A percentile compares a stretch with the other conserved stretches of the same genome.
Conservation (phyloP, 257 asterid species). For the Vinca minor region DNA sequence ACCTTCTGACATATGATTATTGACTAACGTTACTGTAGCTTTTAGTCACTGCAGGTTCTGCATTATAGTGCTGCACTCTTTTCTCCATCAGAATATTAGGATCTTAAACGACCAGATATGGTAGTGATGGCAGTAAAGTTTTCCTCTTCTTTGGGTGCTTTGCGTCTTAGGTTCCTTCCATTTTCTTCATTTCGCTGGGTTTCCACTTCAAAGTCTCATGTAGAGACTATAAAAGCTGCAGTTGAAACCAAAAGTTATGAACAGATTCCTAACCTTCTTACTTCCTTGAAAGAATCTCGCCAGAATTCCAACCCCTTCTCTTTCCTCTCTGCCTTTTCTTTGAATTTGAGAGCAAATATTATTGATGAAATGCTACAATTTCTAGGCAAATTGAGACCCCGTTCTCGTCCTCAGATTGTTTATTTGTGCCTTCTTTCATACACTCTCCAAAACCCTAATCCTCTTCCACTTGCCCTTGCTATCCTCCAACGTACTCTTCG, state of each 20-base stretch:
- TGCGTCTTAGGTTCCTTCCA: constrained; percentile 14
- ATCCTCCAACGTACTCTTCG: constrained; percentile 62
- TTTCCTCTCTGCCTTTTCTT: constrained; percentile 42
- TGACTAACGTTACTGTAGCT: not conserved
- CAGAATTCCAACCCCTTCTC: constrained; percentile 54
- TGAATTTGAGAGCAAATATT: constrained; percentile 24
- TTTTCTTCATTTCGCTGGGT: constrained; percentile 23
- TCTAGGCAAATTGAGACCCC: constrained; percentile 55
- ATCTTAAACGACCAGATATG: constrained; percentile 6
- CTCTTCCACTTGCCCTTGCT: constrained; percentile 59
- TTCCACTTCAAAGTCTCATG: constrained; percentile 24
- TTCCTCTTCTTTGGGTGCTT: not conserved
- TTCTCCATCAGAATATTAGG: constrained; percentile 1
- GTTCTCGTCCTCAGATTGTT: constrained; percentile 34
- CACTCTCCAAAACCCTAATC: constrained; percentile 42
- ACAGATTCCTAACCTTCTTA: constrained; percentile 49
- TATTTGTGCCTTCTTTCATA: constrained; percentile 58
- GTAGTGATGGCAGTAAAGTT: constrained; percentile 11
- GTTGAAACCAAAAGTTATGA: constrained; percentile 45
- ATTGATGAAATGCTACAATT: constrained; percentile 55
- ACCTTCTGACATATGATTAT: not conserved
- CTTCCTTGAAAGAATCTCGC: constrained; percentile 18
- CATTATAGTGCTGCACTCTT: not conserved
- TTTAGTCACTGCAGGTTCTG: constrained; percentile 1
- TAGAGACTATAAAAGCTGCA: constrained; percentile 45